Base-by-base conservation (phyloP, 2,329 filamentous ascomycete species). In the Harringtonia aguacate region DNA sequence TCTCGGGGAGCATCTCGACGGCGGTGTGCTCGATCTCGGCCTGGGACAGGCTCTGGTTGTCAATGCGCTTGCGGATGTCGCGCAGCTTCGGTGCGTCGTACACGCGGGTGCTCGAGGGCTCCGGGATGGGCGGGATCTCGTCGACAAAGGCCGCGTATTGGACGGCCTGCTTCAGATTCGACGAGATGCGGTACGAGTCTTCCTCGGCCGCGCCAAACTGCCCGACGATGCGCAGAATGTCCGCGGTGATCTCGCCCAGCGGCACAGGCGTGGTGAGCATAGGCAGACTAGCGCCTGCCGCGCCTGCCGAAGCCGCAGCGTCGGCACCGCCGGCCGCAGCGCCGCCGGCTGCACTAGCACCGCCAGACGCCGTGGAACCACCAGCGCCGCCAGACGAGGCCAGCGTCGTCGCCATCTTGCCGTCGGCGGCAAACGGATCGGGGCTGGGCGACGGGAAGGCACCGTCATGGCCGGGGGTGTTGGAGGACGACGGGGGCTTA, bases 21-120 rank as follows among this genome's bases (percentile, higher is more conserved):
- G 92, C 92, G 50, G 92, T 94, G 51, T 81, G 83, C 63, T 98
- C 92, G 53, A 97, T 94, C 62, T 98, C 92, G 17, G 81, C 72
- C 48, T 84, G 77, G 2, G 85, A 84, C 61, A 90, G 81, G 46
- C 84, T 86, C 58, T 90, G 87, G 62, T 97, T 97, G 63, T 98
- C 92, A 55, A 98, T 97, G 33, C 89, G 81, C 72, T 98, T 98
- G 56, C 92, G 80, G 52, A 98, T 95, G 60, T 98, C 92, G 48
- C 92, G 81, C 38, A 98, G 77, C 62, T 90, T 88, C 2, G 92
- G 92, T 13, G 92, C 90, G 66, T 98, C 92, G 56, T 95, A 88
- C 43, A 94, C 77, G 46, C 92, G 77, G 42, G 83, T 87, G 61
- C 94, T 88, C 46, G 82, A 88, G 10, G 92, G 86, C 61, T 98